These are phyloP conservation scores for Ceratocystis destructans DNA, from an alignment of 2,329 filamentous ascomycete species.

Conservation along the genomic window DNA sequence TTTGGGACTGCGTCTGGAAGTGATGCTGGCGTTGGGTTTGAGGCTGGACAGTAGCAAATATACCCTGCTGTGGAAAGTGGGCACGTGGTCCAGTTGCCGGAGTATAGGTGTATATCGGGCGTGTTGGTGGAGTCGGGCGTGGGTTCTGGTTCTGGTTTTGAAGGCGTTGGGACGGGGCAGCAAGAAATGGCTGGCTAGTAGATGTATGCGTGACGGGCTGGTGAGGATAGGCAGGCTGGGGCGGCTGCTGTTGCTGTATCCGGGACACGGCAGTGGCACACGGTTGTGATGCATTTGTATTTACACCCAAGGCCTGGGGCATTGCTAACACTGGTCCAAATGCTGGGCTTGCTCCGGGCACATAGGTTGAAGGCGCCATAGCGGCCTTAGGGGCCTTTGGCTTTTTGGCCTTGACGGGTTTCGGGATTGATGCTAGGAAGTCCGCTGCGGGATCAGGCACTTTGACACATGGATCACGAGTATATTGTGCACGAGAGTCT, in stretches of 20 bases:
- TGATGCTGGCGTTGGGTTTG: conserved; percentile 3
- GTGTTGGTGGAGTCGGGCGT: background rate
- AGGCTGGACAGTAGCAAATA: background rate
- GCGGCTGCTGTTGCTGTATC: background rate
- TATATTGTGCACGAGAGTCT: conserved; percentile 82
- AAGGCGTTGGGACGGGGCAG: background rate
- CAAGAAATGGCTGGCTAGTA: background rate
- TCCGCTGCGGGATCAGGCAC: conserved; percentile 55
- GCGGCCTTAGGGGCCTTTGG: conserved; percentile 12
- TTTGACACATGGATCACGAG: conserved; percentile 52
- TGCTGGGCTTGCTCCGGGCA: background rate
- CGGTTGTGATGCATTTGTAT: background rate
- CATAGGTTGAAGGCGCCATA: background rate
- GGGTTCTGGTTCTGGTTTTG: background rate
- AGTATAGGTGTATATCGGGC: background rate
- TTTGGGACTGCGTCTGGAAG: background rate
- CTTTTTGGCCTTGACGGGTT: conserved; percentile 31
- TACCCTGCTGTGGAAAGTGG: background rate
- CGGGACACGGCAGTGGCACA: background rate
- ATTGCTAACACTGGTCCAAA: background rate
- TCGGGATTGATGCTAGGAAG: conserved; percentile 56
- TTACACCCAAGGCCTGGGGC: background rate
- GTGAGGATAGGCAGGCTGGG: background rate
- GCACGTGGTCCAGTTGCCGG: background rate
- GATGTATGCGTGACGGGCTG: background rate